Base-by-base conservation (phyloP, 208 protist species). In the Leptomonas seymouri region DNA sequence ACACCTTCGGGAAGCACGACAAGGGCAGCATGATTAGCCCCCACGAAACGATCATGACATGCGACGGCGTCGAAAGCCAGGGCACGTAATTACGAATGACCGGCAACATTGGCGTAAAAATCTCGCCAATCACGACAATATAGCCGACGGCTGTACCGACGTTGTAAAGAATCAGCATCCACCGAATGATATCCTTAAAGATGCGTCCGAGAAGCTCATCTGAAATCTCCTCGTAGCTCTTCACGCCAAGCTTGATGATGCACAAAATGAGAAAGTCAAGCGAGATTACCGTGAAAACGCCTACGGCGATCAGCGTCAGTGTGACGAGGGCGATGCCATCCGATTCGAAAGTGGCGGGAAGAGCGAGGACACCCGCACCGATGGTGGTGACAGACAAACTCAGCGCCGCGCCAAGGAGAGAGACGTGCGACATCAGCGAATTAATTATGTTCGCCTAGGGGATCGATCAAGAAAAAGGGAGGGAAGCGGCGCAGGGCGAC, bases 151-250 rank as follows among this genome's bases (percentile, higher is more conserved):
- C 76, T 14, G 71, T 82, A 34, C 87, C 87, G 42, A 84, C 70
- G 53, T 82, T 90, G 50, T 86, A 87, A 1, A 89, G 55, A 36
- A 93, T 84, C 12, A 91, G 75, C 54, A 93, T 85, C 80, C 85
- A 89, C 25, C 85, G 84, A 62, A 85, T 84, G 25, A 81, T 9
- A 46, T 86, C 67, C 59, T 86, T 78, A 61, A 78, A 85, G 15
- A 44, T 3, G 39, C 56, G 74, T 4, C 83, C 87, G 5, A 91
- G 72, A 7, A 91, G 67, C 45, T 76, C 77, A 28, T 78, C 59
- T 11, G 82, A 80, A 11, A 91, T 86, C 46, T 88, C 86, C 54
- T 91, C 86, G 74, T 91, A 91, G 57, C 75, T 84, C 14, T 81
- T 68, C 53, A 77, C 48, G 42, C 73, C 63, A 3, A 91, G 69